Evolutionary conservation across 345 rosid genomes (phyloP), one percentile per base, ranked within the genome.

Genomic region (Gossypium arboreum): DNA sequence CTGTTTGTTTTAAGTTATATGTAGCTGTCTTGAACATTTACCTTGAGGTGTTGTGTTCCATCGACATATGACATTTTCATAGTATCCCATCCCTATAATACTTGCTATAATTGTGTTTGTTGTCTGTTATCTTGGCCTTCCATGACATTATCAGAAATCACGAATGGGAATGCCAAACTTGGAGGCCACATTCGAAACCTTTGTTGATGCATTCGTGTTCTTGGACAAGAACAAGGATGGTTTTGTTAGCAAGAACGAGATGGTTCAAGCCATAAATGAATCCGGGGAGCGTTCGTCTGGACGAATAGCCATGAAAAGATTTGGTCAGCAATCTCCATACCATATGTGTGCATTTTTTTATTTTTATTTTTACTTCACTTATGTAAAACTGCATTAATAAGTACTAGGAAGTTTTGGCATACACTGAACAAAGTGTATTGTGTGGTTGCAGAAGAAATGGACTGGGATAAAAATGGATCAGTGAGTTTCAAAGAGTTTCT

Each of bases 381-480:
- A 34, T 4, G 41, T 34, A 34, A 34, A 34, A 34, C 41, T 34
- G 41, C 41, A 34, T 34, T 34, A 5, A 34, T 34, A 34, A 5
- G 41, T 34, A 34, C 7, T 34, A 34, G 41, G 41, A 34, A 34
- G 48, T 50, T 15, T 16, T 34, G 7, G 7, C 41, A 34, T 34
- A 5, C 41, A 34, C 41, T 34, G 41, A 34, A 34, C 41, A 15
- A 52, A 52, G 27, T 56, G 60, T 56, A 55, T 18, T 57, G 71
- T 22, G 51, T 22, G 48, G 7, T 43, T 86, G 86, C 93, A 94
- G 97, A 92, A 78, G 98, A 94, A 82, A 92, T 94, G 98, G 98
- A 94, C 87, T 92, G 98, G 98, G 98, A 94, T 83, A 91, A 82
- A 56, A 94, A 91, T 60, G 98, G 98, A 43, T 82, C 82, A 88